These are phyloP conservation scores for Hortiboletus campestris DNA, from an alignment of 768 basidiomycete species.

Conservation along the genomic window DNA sequence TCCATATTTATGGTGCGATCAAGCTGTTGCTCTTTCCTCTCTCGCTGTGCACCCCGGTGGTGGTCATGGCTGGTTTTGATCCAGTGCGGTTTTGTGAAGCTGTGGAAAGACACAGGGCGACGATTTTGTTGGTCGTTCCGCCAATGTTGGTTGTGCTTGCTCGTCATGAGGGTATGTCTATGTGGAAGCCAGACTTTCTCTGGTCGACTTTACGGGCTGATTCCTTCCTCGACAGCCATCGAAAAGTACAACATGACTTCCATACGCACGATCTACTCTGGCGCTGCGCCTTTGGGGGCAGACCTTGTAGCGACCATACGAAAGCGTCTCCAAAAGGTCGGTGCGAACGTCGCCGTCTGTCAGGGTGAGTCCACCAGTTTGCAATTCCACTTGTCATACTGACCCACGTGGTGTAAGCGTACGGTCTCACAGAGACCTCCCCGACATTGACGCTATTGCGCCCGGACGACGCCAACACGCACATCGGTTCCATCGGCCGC, in stretches of 20 bases:
- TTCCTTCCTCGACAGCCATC: slow-evolving; percentile 41
- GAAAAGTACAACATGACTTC: slow-evolving; percentile 65
- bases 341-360: slow-evolving; percentile 39
- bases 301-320: slow-evolving; percentile 54
- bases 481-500: slow-evolving; percentile 64
- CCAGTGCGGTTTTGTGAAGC: slow-evolving; percentile 61
- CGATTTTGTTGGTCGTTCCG: slow-evolving; percentile 63
- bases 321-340: slow-evolving; percentile 39
- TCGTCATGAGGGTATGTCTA: slow-evolving; percentile 60
- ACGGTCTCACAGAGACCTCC: slow-evolving; percentile 81
- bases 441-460: slow-evolving; percentile 64
- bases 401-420: slow-evolving; percentile 42
- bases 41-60: slow-evolving; percentile 45
- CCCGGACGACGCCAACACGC: slow-evolving; percentile 39
- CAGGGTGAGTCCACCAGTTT: slow-evolving; percentile 44
- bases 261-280: slow-evolving; percentile 58
- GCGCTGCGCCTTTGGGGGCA: slow-evolving; percentile 78
- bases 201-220: not conserved
- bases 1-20: slow-evolving; percentile 54
- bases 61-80: slow-evolving; percentile 70
- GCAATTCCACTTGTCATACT: not conserved
- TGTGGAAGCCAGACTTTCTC: not conserved
- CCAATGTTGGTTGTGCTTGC: slow-evolving; percentile 79
- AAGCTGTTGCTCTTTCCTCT: slow-evolving; percentile 65
- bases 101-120: slow-evolving; percentile 65